Base-by-base conservation (phyloP, 2,329 filamentous ascomycete species). In the Scytalidium sp. region DNA sequence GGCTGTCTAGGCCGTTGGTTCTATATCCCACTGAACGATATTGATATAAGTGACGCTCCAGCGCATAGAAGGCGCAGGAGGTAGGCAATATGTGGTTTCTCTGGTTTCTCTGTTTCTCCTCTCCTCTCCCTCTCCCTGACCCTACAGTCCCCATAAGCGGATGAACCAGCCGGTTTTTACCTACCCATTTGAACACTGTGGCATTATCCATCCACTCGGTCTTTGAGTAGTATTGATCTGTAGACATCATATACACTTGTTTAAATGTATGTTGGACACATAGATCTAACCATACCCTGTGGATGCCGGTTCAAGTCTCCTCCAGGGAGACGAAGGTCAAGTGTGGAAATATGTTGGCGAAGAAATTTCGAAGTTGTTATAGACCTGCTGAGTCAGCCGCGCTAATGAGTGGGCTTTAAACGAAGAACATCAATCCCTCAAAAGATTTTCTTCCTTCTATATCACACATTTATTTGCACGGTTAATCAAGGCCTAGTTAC, bases 31-130 rank as follows among this genome's bases (percentile, higher is more conserved):
- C 65, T 29, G 63, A 67, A 66, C 63, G 63, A 67, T 65, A 65
- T 60, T 58, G 29, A 63, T 59, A 65, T 67, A 66, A 66, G 61
- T 67, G 62, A 67, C 64, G 53, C 62, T 65, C 64, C 53, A 62
- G 60, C 58, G 58, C 64, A 65, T 65, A 43, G 60, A 62, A 61
- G 60, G 64, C 55, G 48, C 60, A 60, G 54, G 65, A 67, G 62
- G 65, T 65, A 64, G 62, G 64, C 62, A 66, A 65, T 65, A 64
- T 67, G 64, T 67, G 64, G 64, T 64, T 63, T 60, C 46, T 51
- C 40, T 50, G n/a, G 39, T 46, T 29, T 36, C 13, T 36, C 17
- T 15, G 13, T n/a, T n/a, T 36, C 32, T n/a, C 4, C 17, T 36
- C 5, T 36, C 5, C 17, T 36, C 17, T 10, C 6, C 4, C 15